A percentile compares a stretch with the other conserved stretches of the same genome.
Evolutionary conservation across 345 rosid species (phyloP).

Genomic region (Reutealis trisperma): DNA sequence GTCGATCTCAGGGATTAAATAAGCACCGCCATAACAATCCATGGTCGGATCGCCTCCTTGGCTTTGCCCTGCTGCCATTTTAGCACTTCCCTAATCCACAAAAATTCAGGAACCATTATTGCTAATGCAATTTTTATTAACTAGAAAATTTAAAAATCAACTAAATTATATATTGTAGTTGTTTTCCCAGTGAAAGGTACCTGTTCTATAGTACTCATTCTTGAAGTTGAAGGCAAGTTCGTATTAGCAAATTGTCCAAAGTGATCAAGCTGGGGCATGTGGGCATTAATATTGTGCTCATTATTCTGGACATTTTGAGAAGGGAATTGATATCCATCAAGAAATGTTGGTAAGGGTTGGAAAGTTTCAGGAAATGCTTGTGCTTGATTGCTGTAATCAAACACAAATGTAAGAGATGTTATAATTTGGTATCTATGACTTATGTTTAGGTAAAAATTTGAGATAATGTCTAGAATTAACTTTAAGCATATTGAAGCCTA

Average conservation of each 20-base stretch:
- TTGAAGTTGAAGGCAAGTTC: not conserved
- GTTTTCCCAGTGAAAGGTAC: not conserved
- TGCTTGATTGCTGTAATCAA: constrained; percentile 13
- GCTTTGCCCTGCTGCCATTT: not conserved
- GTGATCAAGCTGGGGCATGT: not conserved
- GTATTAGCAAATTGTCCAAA: not conserved
- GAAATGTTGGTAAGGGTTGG: not conserved
- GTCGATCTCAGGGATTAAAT: no score
- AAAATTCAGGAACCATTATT: no score
- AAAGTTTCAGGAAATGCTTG: constrained; percentile 14
- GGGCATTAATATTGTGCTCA: not conserved
- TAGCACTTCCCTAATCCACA: not conserved
- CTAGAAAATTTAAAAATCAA: not conserved
- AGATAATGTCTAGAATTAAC: no score
- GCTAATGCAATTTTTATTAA: not conserved
- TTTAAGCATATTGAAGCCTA: no score
- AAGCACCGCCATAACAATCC: not conserved
- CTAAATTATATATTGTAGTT: no score
- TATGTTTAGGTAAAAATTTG: no score
- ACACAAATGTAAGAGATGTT: not conserved
- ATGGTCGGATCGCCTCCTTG: not conserved
- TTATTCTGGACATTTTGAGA: not conserved
- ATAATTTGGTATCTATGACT: no score
- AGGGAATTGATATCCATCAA: not conserved
- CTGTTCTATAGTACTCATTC: constrained; percentile 11